phyloP scores from a whole-genome alignment of 192 early-diverging fungal genomes.

The Entophlyctis luteolus region DNA sequence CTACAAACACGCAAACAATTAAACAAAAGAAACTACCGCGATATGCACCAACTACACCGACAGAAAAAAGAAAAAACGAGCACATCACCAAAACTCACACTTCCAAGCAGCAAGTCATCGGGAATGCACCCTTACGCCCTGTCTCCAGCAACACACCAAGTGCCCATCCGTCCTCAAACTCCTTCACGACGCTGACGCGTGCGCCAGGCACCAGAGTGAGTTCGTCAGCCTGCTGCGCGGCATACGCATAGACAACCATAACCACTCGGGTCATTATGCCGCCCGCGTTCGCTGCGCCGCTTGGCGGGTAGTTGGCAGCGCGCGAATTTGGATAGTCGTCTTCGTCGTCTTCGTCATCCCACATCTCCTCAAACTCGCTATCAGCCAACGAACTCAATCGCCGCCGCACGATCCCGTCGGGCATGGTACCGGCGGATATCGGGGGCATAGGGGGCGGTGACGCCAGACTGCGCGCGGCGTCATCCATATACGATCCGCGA shows the following conservation, averaged over 20 bases:
- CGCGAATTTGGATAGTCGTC: too few relatives aligned
- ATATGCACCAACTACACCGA: too few relatives aligned
- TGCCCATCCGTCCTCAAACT: slow-evolving; percentile 44
- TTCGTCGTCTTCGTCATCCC: neutral
- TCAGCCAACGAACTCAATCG: too few relatives aligned
- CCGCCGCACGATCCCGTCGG: too few relatives aligned
- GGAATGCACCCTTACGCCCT: neutral
- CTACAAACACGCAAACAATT: too few relatives aligned
- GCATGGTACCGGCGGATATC: too few relatives aligned
- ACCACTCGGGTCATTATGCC: neutral
- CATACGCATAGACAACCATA: slow-evolving; percentile 29
- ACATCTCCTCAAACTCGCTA: neutral
- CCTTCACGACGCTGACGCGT: slow-evolving; percentile 22
- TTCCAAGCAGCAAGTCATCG: neutral
- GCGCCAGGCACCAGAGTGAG: slow-evolving; percentile 23
- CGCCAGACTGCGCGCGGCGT: too few relatives aligned
- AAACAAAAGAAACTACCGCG: too few relatives aligned
- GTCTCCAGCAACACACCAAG: neutral
- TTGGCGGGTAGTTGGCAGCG: too few relatives aligned
- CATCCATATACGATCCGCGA: too few relatives aligned
- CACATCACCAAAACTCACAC: neutral
- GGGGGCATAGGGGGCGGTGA: too few relatives aligned
- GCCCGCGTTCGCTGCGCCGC: too few relatives aligned
- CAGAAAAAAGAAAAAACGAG: neutral
- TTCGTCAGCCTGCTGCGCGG: slow-evolving; percentile 31